Base-by-base conservation (phyloP, 768 basidiomycete genomes). In the Mrakia frigida region DNA sequence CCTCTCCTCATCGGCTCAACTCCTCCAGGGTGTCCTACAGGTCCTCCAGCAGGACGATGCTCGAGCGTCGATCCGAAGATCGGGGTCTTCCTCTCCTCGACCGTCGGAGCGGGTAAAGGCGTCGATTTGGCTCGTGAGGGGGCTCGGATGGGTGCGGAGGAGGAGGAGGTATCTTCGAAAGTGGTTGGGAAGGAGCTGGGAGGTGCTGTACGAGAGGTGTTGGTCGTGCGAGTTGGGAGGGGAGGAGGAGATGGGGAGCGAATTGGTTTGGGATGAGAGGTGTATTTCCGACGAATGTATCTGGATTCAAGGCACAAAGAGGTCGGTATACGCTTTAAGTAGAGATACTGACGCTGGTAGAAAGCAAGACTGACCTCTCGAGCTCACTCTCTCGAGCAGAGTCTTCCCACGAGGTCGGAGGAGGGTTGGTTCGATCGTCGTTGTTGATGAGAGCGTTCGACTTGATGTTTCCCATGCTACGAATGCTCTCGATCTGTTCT, bases 201-300 rank as follows among this genome's bases (percentile, higher is more conserved):
- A 37, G 61, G 75, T 33, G 46, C 11, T 35, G 25, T 37, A 21
- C 21, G 41, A 21, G 69, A 60, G 53, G 37, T 33, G n/a, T 56
- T 31, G 37, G 65, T 18, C 7, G 69, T 18, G 35, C 59, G 69
- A 39, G 61, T n/a, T 18, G 70, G 75, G 35, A 41, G 37, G 28
- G 75, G 59, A 23, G 69, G 46, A n/a, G 53, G 75, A 41, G 75
- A 35, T 25, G 56, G 53, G 11, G 23, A n/a, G 14, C 69, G 77
- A 39, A 2, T 39, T 43, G 70, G 70, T 46, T 52, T 46, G 31
- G 23, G 60, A 25, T 21, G 61, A 25, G 43, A 74, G 25, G 31
- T 74, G 63, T 78, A 78, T 59, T 78, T 78, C 13, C 67, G 52
- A 25, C 77, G 73, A 61, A 78, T 78, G 41, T 78, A 78, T 21